Conservation (phyloP, 106 monocot species). For the Allium cepa region DNA sequence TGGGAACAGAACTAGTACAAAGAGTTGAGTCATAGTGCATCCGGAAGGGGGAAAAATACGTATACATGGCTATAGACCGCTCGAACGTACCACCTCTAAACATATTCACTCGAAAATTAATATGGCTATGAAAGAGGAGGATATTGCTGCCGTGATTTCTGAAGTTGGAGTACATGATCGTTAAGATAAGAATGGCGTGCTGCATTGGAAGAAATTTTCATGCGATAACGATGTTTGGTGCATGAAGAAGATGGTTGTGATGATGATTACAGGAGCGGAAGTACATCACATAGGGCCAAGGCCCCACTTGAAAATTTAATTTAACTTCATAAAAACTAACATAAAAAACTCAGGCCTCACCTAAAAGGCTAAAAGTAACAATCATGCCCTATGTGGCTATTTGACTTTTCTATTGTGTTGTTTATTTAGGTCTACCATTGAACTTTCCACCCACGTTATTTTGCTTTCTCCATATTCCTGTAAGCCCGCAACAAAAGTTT, state of each 20-base stretch:
- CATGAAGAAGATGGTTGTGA: conserved; percentile 5
- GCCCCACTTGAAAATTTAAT: no score
- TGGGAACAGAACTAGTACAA: conserved; percentile 33
- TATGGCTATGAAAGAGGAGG: conserved; percentile 6
- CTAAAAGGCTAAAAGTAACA: no score
- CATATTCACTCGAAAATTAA: conserved; percentile 36
- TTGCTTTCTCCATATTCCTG: no score
- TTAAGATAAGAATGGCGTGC: no score
- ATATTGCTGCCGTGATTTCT: neutral
- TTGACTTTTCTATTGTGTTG: no score
- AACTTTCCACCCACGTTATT: no score
- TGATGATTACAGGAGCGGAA: neutral
- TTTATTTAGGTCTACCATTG: no score
- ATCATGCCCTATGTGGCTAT: no score
- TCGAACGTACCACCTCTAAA: conserved; percentile 40
- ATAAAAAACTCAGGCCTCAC: no score
- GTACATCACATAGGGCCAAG: no score
- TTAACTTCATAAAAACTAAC: no score
- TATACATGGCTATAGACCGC: conserved; percentile 54
- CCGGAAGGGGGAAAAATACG: conserved; percentile 36
- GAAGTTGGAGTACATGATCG: conserved; percentile 4
- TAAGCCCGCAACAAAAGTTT: no score
- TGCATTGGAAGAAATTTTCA: conserved; percentile 8
- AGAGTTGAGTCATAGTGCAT: conserved; percentile 36
- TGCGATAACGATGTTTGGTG: conserved; percentile 16